Percentiles rank a stretch among this genome's conserved stretches.
These are phyloP conservation scores for Chaetomium fimeti DNA, from an alignment of 495 filamentous ascomycete species.

Conservation along the genomic window DNA sequence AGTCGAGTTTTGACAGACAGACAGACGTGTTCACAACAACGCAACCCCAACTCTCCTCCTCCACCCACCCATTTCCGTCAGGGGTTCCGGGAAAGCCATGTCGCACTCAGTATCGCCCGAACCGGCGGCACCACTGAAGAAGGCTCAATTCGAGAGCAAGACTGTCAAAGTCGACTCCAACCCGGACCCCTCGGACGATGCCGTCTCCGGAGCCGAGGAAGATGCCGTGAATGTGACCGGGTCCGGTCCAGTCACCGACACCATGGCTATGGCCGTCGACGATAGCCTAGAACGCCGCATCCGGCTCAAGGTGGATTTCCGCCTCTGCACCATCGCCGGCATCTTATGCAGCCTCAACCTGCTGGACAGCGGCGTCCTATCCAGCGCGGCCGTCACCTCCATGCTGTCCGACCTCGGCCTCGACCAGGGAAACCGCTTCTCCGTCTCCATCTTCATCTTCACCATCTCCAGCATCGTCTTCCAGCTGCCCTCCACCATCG, in stretches of 20 bases:
- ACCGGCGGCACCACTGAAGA: not conserved
- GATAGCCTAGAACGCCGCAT: slow-evolving; percentile 40
- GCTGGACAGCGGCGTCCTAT: slow-evolving; percentile 74
- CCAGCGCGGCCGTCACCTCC: slow-evolving; percentile 70
- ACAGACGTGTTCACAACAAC: too few relatives aligned
- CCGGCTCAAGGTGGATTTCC: slow-evolving; percentile 65
- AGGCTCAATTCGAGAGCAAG: not conserved
- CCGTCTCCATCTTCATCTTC: slow-evolving; percentile 76
- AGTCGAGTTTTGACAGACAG: too few relatives aligned
- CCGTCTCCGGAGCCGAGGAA: not conserved
- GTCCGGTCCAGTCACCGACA: too few relatives aligned
- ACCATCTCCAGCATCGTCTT: slow-evolving; percentile 72
- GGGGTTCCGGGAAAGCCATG: slow-evolving; percentile 3
- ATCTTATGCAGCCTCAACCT: slow-evolving; percentile 71
- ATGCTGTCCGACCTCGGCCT: slow-evolving; percentile 66
- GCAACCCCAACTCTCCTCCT: too few relatives aligned
- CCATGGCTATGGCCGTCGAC: slow-evolving; percentile 4
- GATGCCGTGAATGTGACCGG: not conserved
- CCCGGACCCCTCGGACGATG: not conserved
- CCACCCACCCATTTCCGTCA: not conserved
- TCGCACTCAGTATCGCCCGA: not conserved
- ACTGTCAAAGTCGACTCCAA: not conserved
- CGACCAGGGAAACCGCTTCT: slow-evolving; percentile 61
- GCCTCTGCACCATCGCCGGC: slow-evolving; percentile 74
- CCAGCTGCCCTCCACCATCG: slow-evolving; percentile 71